Conservation (phyloP, 495 filamentous ascomycete genomes). For the Hypoxylon trugodes region DNA sequence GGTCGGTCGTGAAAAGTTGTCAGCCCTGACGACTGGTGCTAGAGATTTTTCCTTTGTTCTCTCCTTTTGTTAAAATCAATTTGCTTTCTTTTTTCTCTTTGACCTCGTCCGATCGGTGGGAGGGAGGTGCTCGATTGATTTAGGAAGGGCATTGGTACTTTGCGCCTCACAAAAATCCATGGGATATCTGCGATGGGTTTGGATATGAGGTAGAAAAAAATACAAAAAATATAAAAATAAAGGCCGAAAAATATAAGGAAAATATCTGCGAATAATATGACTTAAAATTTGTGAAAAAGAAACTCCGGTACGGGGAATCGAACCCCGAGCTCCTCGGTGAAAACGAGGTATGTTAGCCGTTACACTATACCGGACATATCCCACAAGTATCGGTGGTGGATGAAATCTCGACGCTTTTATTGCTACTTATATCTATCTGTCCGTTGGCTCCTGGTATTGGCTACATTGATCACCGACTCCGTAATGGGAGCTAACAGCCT, state of each 20-base stretch:
- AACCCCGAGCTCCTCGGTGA: slow-evolving; percentile 62
- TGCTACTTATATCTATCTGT: neutral
- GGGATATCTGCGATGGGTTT: no score
- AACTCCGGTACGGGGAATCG: slow-evolving; percentile 60
- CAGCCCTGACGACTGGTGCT: no score
- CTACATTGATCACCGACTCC: neutral
- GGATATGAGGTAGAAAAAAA: no score
- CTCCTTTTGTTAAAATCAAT: no score
- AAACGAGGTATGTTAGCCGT: slow-evolving; percentile 60
- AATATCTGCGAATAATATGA: neutral
- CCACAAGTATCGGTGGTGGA: neutral
- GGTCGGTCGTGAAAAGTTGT: no score
- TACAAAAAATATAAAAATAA: no score
- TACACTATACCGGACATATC: slow-evolving; percentile 56
- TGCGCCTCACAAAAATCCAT: no score
- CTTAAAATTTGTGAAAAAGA: neutral
- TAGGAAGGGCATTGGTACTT: no score
- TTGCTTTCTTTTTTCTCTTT: no score
- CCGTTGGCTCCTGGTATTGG: neutral
- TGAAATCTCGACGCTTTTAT: neutral
- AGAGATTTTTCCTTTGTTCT: no score
- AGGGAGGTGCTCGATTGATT: no score
- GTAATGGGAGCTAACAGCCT: neutral
- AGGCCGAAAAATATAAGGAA: neutral
- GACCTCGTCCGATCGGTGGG: no score